Base-by-base conservation (phyloP, 1,139 yeast genomes). In the Ashbya aceris region DNA sequence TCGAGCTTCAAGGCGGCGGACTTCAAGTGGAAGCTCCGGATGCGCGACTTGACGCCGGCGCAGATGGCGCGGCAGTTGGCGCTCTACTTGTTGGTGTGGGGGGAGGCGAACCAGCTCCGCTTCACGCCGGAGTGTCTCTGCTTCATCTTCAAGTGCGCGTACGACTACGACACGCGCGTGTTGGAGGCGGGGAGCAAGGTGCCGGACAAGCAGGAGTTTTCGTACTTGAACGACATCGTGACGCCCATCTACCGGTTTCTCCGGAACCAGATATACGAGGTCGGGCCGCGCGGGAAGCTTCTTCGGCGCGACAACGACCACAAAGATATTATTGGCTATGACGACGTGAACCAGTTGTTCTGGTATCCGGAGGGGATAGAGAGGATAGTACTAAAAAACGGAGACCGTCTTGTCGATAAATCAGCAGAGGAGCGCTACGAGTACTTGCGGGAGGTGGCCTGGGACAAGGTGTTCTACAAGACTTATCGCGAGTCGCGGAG, bases 81-180 rank as follows among this genome's bases (percentile, higher is more conserved):
- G 0, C 60, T 86, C 8, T 86, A 79, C 52, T 67, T 86, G 14
- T 64, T 84, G 46, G 76, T 84, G 51, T 86, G 96, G 96, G 94
- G 95, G 0, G 96, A 86, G 59, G 87, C 95, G 0, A 84, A 83
- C 54, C 89, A 83, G 53, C 61, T 83, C 2, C 66, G 95, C 43
- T 84, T 82, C 53, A 76, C 85, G 73, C 95, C 96, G 0, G 96
- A 86, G 55, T 83, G 93, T 54, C 58, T 86, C 13, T 83, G 91
- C 45, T 86, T 85, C 53, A 73, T 86, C 13, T 83, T 74, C 62
- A 83, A 84, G 53, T 80, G 93, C 51, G 83, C 91, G 34, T 71
- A 74, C 42, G 95, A 85, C 54, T 73, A 73, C 50, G 82, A 77
- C 57, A 66, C 33, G 3, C 32, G 33, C n/a, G 27, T 35, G 9